Evolutionary conservation across 192 early-diverging fungal genomes (phyloP).

Genomic region (Spinellus fusiger): DNA sequence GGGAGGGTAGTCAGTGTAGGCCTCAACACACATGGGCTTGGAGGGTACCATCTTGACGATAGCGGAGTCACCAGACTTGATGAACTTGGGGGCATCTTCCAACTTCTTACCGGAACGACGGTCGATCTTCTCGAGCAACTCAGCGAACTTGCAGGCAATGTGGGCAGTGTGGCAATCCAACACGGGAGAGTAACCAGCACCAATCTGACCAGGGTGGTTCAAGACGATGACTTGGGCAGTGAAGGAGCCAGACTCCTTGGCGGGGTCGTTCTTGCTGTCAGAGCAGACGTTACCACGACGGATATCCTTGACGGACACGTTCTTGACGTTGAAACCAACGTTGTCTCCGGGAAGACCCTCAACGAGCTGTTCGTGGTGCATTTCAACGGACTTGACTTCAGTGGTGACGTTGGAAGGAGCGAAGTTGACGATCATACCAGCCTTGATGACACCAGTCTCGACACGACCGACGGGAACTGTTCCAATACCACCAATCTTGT

Average conservation of each 20-base stretch:
- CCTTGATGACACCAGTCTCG: slow-evolving; percentile 90
- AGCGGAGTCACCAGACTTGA: slow-evolving; percentile 93
- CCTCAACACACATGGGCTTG: slow-evolving; percentile 96
- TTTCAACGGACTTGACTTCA: slow-evolving; percentile 96
- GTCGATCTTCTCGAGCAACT: slow-evolving; percentile 93
- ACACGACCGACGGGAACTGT: slow-evolving; percentile 97
- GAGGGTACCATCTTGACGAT: slow-evolving; percentile 93
- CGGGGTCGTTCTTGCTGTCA: slow-evolving; percentile 96
- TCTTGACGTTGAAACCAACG: slow-evolving; percentile 99
- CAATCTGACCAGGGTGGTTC: slow-evolving; percentile 96
- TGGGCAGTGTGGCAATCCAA: slow-evolving; percentile 96
- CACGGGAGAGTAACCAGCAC: slow-evolving; percentile 91
- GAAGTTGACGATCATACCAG: slow-evolving; percentile 11
- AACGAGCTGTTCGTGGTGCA: slow-evolving; percentile 91
- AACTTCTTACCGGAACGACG: slow-evolving; percentile 92
- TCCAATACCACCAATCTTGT: slow-evolving; percentile 99
- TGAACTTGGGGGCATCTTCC: slow-evolving; percentile 91
- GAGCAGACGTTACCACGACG: slow-evolving; percentile 94
- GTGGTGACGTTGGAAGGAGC: slow-evolving; percentile 43
- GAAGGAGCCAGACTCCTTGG: slow-evolving; percentile 88
- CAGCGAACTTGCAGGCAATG: slow-evolving; percentile 94
- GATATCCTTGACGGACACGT: slow-evolving; percentile 96
- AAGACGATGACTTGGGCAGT: slow-evolving; percentile 93
- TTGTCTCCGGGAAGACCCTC: slow-evolving; percentile 94
- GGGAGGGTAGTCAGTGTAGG: slow-evolving; percentile 89